Conservation (phyloP, 2,329 filamentous ascomycete species). For the Exophiala viscosa region DNA sequence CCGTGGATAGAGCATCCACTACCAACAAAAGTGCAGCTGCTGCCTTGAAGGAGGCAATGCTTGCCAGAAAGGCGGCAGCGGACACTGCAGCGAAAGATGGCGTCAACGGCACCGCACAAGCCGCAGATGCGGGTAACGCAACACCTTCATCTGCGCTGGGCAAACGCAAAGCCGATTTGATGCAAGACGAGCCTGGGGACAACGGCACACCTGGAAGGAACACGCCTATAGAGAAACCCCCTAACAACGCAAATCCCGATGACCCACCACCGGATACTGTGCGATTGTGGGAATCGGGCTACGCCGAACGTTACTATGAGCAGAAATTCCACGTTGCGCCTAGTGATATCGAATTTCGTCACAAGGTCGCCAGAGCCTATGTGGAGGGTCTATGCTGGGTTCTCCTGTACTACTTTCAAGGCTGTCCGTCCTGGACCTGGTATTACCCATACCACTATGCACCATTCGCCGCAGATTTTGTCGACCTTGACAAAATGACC, state of each 20-base stretch:
- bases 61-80: constrained; percentile 39
- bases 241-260: constrained; percentile 33
- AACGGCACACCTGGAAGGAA: constrained; percentile 57
- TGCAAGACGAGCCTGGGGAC: constrained; percentile 54
- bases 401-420: constrained; percentile 93
- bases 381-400: constrained; percentile 96
- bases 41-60: constrained; percentile 75
- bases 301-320: constrained; percentile 92
- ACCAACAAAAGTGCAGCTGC: constrained; percentile 95
- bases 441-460: constrained; percentile 99
- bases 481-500: constrained; percentile 72
- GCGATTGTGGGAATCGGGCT: constrained; percentile 90
- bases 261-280: constrained; percentile 69
- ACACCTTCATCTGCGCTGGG: constrained; percentile 53
- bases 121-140: constrained; percentile 23
- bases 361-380: constrained; percentile 85
- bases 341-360: constrained; percentile 77
- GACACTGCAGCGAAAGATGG: constrained; percentile 35
- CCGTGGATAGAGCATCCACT: constrained; percentile 64
- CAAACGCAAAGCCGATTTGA: constrained; percentile 73
- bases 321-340: constrained; percentile 88
- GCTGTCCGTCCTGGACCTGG: constrained; percentile 98
- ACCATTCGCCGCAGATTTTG: constrained; percentile 93
- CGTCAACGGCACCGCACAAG: constrained; percentile 32
- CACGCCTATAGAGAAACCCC: constrained; percentile 49